Evolutionary conservation across 306 rosid genomes (phyloP).

Genomic region (Canavalia ensiformis): DNA sequence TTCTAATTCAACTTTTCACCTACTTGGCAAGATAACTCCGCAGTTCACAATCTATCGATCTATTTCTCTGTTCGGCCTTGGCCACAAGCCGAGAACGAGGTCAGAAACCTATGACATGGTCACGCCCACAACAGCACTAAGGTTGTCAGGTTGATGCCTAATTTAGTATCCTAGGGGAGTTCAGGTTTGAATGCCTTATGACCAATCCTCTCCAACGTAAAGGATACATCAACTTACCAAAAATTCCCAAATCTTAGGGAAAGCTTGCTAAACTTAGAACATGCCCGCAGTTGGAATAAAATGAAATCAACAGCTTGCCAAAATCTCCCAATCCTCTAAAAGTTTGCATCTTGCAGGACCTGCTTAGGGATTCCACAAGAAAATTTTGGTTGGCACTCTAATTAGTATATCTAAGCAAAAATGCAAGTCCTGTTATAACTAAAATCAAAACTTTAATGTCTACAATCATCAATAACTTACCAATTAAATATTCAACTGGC

Average conservation of each 20-base stretch:
- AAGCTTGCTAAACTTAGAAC: no score
- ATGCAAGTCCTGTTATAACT: neutral
- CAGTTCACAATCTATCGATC: neutral
- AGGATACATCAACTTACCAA: no score
- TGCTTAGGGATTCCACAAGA: conserved; percentile 20
- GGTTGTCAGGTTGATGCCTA: neutral
- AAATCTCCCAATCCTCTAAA: no score
- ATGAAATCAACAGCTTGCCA: no score
- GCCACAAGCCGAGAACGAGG: neutral
- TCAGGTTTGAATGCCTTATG: neutral
- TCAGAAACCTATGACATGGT: neutral
- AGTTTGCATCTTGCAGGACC: conserved; percentile 38
- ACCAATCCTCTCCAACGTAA: neutral
- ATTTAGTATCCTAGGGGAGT: neutral
- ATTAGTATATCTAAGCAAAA: neutral
- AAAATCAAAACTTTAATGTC: neutral
- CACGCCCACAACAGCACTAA: neutral
- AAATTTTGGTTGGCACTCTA: neutral
- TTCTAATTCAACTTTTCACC: no score
- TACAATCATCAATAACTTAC: neutral
- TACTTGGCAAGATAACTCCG: neutral
- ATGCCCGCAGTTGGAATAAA: no score
- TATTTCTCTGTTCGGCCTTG: neutral
- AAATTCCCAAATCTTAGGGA: no score
- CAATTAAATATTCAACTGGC: neutral